Percentiles rank a stretch among this genome's conserved stretches.
Evolutionary conservation across 164 flowering plant genomes (phyloP).

Genomic region (Sedum album): DNA sequence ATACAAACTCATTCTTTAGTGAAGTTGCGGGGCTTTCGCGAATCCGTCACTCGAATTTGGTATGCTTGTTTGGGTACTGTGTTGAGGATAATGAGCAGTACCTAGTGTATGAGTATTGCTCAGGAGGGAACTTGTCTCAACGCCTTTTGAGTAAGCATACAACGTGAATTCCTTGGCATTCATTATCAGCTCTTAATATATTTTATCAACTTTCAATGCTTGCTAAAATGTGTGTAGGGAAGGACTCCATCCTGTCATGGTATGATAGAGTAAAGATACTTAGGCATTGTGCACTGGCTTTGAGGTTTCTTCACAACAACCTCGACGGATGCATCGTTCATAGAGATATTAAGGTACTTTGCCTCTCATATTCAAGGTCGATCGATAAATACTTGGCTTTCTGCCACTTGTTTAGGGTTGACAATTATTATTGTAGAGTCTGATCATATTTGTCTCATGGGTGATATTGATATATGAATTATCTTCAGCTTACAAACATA

Average conservation of each 20-base stretch:
- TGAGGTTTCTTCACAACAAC: conserved; percentile 49
- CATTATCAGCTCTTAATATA: background rate
- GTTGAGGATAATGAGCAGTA: conserved; percentile 49
- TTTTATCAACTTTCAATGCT: background rate
- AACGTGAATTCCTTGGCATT: background rate
- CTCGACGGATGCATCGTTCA: conserved; percentile 66
- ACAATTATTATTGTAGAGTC: too few relatives aligned
- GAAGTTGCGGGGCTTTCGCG: conserved; percentile 64
- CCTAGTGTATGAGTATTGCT: conserved; percentile 60
- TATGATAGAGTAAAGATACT: conserved; percentile 50
- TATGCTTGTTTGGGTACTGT: conserved; percentile 61
- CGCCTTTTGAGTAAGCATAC: conserved; percentile 38
- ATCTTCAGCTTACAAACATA: conserved; percentile 58
- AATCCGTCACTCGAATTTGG: conserved; percentile 57
- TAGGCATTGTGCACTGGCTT: conserved; percentile 55
- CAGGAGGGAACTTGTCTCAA: conserved; percentile 59
- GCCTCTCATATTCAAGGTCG: too few relatives aligned
- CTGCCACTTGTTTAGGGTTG: too few relatives aligned
- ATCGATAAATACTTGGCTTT: too few relatives aligned
- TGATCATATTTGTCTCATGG: too few relatives aligned
- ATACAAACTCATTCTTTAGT: conserved; percentile 40
- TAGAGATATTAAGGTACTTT: conserved; percentile 60
- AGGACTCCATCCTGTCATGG: conserved; percentile 41
- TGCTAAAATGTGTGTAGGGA: conserved; percentile 19
- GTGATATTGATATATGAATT: too few relatives aligned